Conservation (phyloP, 306 rosid species). For the Sicyos edulis region DNA sequence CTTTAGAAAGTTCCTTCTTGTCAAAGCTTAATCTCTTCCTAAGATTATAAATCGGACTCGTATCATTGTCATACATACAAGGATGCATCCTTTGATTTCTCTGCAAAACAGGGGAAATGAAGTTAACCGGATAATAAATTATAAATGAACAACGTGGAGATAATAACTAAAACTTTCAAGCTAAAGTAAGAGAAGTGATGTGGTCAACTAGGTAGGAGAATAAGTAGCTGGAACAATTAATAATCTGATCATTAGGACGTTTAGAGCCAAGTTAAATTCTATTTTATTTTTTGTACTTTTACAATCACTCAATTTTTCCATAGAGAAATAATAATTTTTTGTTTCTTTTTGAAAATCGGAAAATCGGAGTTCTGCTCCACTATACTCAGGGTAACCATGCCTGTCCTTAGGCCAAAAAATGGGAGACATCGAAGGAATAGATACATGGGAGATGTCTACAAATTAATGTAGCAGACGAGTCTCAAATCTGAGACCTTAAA, state of each 20-base stretch:
- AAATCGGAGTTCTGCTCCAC: no score
- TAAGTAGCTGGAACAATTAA: constrained; percentile 1
- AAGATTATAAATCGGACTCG: constrained; percentile 47
- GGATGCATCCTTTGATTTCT: constrained; percentile 78
- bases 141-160: not conserved
- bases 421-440: no score
- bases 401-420: no score
- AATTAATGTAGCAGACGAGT: no score
- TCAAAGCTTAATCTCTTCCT: constrained; percentile 48
- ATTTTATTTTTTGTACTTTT: not conserved
- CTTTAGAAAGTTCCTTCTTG: constrained; percentile 29
- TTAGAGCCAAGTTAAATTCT: not conserved
- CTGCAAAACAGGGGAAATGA: constrained; percentile 34
- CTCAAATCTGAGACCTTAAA: no score
- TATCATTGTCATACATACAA: constrained; percentile 54
- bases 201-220: constrained; percentile 10
- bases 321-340: not conserved
- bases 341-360: no score
- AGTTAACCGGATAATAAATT: not conserved
- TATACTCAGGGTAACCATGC: no score
- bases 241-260: not conserved
- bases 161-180: not conserved
- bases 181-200: not conserved
- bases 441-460: no score
- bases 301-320: not conserved